Percentiles rank a stretch among this genome's conserved stretches.
Conservation (phyloP, 106 monocot species). For the Phalaenopsis equestris region DNA sequence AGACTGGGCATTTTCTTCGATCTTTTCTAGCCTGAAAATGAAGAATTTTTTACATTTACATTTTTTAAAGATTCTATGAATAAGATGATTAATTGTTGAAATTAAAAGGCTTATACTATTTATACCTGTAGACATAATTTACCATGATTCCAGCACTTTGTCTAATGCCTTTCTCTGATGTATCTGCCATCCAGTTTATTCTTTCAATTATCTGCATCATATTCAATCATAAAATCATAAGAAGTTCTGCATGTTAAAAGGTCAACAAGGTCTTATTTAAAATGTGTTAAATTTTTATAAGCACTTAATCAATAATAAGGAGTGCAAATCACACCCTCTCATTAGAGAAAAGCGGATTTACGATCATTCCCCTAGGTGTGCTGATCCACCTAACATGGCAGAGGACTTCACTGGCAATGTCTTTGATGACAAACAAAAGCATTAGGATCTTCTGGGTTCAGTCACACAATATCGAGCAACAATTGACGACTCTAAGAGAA, state of each 20-base stretch:
- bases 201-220: slow-evolving; percentile 56
- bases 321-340: no score
- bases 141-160: slow-evolving; percentile 89
- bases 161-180: slow-evolving; percentile 57
- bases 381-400: no score
- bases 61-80: slow-evolving; percentile 6
- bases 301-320: no score
- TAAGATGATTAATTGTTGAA: not conserved
- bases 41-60: not conserved
- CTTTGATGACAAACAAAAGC: no score
- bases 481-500: no score
- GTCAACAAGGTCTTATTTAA: no score
- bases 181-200: slow-evolving; percentile 88
- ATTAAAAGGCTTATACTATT: not conserved
- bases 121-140: slow-evolving; percentile 76
- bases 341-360: no score
- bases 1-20: slow-evolving; percentile 63
- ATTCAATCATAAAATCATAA: slow-evolving; percentile 1
- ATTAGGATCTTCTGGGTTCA: no score
- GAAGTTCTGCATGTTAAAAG: not conserved
- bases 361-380: no score
- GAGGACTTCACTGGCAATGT: no score
- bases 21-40: slow-evolving; percentile 46
- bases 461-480: no score
- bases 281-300: no score